Percentiles rank a stretch among this genome's conserved stretches.
Evolutionary conservation across 805 yeast genomes (phyloP).

Genomic region (Ogataea philodendri): DNA sequence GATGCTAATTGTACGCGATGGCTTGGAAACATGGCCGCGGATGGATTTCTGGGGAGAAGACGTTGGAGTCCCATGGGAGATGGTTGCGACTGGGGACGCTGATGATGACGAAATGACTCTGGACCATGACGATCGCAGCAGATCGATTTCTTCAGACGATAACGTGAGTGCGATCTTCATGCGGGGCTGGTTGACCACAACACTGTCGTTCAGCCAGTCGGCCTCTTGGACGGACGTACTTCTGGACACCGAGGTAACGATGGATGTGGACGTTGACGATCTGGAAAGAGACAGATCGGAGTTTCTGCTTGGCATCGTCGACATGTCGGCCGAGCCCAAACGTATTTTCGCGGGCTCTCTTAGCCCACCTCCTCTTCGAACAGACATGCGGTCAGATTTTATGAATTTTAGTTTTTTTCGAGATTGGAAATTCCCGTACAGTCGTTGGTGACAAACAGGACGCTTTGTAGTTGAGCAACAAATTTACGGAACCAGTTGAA

Average conservation of each 20-base stretch:
- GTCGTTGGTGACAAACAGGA: too few species aligned
- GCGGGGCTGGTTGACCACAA: constrained; percentile 28
- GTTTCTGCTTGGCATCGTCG: constrained; percentile 8
- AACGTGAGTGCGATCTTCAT: constrained; percentile 27
- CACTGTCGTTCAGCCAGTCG: constrained; percentile 35
- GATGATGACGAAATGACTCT: constrained; percentile 31
- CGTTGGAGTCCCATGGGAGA: too few species aligned
- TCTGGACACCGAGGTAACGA: constrained; percentile 22
- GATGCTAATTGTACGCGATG: constrained; percentile 1
- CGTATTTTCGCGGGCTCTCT: constrained; percentile 1
- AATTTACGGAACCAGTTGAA: too few species aligned
- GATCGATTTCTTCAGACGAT: constrained; percentile 40
- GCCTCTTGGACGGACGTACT: constrained; percentile 31
- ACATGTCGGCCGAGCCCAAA: constrained; percentile 5
- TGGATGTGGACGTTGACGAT: constrained; percentile 12
- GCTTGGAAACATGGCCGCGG: constrained; percentile 7
- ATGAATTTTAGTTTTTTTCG: background rate
- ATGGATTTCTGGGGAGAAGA: constrained; percentile 1
- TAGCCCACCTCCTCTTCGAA: constrained; percentile 8
- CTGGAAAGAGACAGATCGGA: constrained; percentile 19
- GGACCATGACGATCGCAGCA: constrained; percentile 47
- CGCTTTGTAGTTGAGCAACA: too few species aligned
- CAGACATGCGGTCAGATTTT: constrained; percentile 5
- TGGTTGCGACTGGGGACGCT: constrained; percentile 1
- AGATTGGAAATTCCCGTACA: background rate